These are phyloP conservation scores for Colletotrichum sp. DNA, from an alignment of 2,329 filamentous ascomycete species.

Conservation along the genomic window DNA sequence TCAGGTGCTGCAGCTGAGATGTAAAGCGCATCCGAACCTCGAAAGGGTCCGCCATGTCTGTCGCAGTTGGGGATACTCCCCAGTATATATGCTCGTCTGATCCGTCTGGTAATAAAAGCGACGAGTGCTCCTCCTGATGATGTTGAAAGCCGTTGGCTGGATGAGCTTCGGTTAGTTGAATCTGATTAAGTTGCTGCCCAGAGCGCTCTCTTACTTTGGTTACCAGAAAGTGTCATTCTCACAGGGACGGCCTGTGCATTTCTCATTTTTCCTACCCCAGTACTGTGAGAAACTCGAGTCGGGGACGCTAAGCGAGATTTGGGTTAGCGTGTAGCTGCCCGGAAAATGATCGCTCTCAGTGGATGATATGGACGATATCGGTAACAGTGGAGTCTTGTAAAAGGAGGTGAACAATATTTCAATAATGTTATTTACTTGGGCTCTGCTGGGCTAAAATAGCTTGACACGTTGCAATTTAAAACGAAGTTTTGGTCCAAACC, in stretches of 20 bases:
- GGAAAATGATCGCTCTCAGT: conserved; percentile 1
- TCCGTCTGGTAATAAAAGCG: neutral
- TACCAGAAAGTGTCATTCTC: neutral
- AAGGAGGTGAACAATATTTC: conserved; percentile 13
- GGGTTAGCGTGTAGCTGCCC: neutral
- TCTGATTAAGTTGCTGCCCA: neutral
- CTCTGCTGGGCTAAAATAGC: neutral
- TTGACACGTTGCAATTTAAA: neutral
- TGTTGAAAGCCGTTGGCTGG: neutral
- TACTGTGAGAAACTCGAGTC: neutral
- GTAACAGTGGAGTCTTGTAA: conserved; percentile 13
- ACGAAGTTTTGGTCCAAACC: neutral
- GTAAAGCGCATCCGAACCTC: conserved; percentile 99
- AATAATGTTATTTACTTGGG: neutral
- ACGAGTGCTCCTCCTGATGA: neutral
- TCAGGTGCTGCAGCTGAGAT: conserved; percentile 85
- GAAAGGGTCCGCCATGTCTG: conserved; percentile 78
- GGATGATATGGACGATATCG: conserved; percentile 14
- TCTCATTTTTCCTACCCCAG: neutral
- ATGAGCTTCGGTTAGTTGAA: neutral
- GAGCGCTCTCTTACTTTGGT: neutral
- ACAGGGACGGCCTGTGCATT: neutral
- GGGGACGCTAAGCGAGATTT: neutral
- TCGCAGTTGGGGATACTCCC: neutral
- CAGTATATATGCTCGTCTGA: neutral